phyloP scores from a whole-genome alignment of 2,329 filamentous ascomycete species.

The Waltergamsia citrina region DNA sequence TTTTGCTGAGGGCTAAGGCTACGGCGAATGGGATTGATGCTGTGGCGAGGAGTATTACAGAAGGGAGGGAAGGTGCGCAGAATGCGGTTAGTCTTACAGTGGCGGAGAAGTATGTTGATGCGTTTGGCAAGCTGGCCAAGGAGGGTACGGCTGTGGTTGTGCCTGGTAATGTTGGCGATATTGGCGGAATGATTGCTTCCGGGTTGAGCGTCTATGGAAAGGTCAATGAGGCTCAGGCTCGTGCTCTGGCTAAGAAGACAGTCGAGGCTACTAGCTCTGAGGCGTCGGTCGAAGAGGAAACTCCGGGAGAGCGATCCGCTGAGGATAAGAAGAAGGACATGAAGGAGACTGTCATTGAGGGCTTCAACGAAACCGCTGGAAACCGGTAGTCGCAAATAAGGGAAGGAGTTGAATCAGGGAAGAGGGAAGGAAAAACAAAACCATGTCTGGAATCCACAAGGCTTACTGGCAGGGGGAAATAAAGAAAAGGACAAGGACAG shows the following conservation, averaged over 20 bases:
- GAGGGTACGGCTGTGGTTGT: slow-evolving; percentile 94
- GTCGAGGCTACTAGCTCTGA: slow-evolving; percentile 15
- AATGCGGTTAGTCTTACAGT: slow-evolving; percentile 79
- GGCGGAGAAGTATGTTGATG: slow-evolving; percentile 96
- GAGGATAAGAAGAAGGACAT: slow-evolving; percentile 13
- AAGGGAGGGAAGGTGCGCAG: slow-evolving; percentile 68
- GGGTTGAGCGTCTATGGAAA: slow-evolving; percentile 94
- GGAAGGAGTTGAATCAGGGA: too few relatives aligned
- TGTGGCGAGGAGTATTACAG: slow-evolving; percentile 65
- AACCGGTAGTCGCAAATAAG: too few relatives aligned
- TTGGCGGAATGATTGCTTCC: slow-evolving; percentile 92
- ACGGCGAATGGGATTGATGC: slow-evolving; percentile 84
- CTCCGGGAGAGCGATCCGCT: slow-evolving; percentile 7
- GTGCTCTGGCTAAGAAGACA: slow-evolving; percentile 48
- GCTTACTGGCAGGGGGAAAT: too few relatives aligned
- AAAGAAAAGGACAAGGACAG: too few relatives aligned
- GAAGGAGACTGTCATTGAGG: slow-evolving; percentile 29
- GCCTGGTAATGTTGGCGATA: slow-evolving; percentile 92
- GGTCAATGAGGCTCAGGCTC: slow-evolving; percentile 72
- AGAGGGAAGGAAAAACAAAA: too few relatives aligned
- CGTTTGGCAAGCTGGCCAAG: slow-evolving; percentile 84
- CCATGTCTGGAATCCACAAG: too few relatives aligned
- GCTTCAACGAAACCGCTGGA: slow-evolving; percentile 24
- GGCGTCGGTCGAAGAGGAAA: slow-evolving; percentile 9
- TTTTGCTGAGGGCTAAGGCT: slow-evolving; percentile 73